Evolutionary conservation across 371 early-diverging fungal genomes (phyloP), one percentile per base, ranked within the genome.

Genomic region (Apophysomyces elegans): DNA sequence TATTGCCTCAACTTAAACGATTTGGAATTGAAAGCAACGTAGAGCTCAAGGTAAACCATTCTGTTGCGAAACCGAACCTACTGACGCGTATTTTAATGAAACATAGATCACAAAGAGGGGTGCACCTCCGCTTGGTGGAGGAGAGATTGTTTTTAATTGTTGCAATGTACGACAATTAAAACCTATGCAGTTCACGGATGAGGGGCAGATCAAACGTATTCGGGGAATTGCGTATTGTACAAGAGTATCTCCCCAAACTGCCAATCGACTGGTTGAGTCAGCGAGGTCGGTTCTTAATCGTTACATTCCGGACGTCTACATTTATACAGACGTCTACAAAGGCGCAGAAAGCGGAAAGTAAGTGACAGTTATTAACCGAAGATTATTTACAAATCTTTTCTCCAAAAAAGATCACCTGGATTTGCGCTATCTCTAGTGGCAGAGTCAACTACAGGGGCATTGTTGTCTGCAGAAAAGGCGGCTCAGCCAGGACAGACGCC

Each of bases 241-340:
- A 0, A 86, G 99, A 14, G 93, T 99, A n/a, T 93, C 95, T 13
- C 97, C 98, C 7, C 95, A 95, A 68, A 94, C 93, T 70, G 91
- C 97, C 41, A 96, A 96, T 78, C 92, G 98, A 38, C 85, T 98
- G 72, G 94, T 93, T 1, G 95, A 97, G 68, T 79, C 93, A 7
- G 94, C 97, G 21, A 86, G 98, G 58, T 81, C 90, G 9, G 74
- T 93, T 63, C 79, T 97, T 61, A 94, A 95, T 61, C 84, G 90
- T 64, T 95, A 90, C 75, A 93, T 98, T 56, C 96, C 96, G 7
- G 98, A 98, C 75, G 93, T 97, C 57, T 98, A 97, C 76, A 90
- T 99, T 61, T 96, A 96, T 73, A 95, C 97, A 11, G 99, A 99
- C 79, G 93, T 97, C 36, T 97, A 92, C 73, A 96, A 96, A 72